Evolutionary conservation across 495 filamentous ascomycete genomes (phyloP), one percentile per base, ranked within the genome.

Genomic region (Durotheca rogersii): DNA sequence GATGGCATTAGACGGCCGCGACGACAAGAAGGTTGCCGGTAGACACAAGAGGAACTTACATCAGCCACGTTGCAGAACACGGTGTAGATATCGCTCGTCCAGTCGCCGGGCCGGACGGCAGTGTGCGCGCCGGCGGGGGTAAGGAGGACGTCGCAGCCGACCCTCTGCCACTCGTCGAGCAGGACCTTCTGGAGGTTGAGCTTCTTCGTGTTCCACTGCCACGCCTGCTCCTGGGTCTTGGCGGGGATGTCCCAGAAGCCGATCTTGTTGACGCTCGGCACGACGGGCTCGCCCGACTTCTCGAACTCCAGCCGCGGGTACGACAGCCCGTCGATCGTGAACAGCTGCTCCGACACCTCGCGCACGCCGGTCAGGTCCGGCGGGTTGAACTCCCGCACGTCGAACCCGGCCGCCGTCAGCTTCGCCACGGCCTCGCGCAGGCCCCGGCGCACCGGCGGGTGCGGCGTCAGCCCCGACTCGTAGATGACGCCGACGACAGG

Each of bases 401-500:
- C 59, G 23, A 60, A 56, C 21, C 62, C 62, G 37, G 59, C 56
- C 3, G 52, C 55, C 5, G 20, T 6, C 15, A 66, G 45, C 41
- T 58, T 63, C 0, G 42, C 20, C 9, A 49, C 56, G 4, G 62
- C 60, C 48, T 62, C 56, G 12, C 47, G 35, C 21, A 65, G 16
- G 32, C 56, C 59, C 9, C 54, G 55, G 11, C 55, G 55, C 7
- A 58, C 55, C 11, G 55, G 55, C 1, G 55, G 55, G 20, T 58
- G 55, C 3, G 61, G 61, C 12, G 60, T 63, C 1, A 66, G 47
- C n/a, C 63, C 64, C 11, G 51, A 60, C 27, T 27, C 67, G 50
- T 74, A 60, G 7, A 76, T 67, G 33, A 76, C 68, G 33, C 73
- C 73, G 51, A 76, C 58, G 37, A 73, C 64, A 31, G 71, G 60